Base-by-base conservation (phyloP, 257 asterid species). In the Jacaranda mimosifolia region DNA sequence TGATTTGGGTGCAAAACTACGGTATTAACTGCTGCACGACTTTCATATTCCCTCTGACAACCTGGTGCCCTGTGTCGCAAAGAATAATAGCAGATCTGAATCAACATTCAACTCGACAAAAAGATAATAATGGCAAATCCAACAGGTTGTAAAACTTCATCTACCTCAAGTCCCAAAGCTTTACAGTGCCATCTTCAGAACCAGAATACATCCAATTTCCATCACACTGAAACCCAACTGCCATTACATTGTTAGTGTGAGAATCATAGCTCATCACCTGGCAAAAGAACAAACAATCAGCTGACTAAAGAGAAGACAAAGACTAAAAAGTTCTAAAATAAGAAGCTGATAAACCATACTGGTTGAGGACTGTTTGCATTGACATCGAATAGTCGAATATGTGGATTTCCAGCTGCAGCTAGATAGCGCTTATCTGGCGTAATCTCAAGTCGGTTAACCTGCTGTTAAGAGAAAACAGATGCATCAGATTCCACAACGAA, bases 391-490 rank as follows among this genome's bases (percentile, higher is more conserved):
- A 96, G 83, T 76, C 98, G 94, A 76, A 96, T 93, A 76, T 96
- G 99, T 79, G 99, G 99, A 84, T 96, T 96, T 78, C 99, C 99
- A 11, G 99, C 99, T 68, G 97, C 99, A 85, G 99, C 98, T 59
- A 96, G 76, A 82, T 58, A 90, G 75, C 89, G 86, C 63, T 96
- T 96, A 85, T 96, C 97, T 15, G 97, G 99, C 19, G 98, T 91
- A 73, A 96, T 89, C 89, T 96, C 98, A 19, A 96, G 98, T 73
- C 97, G 86, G 85, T 96, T 96, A 42, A 96, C 99, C 89, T 96
- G 99, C 98, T 96, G 88, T 70, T 83, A 58, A 72, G 21, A 76
- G 39, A 73, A 40, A 77, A 63, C 9, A 35, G 32, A 76, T 69
- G 42, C 42, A 82, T 87, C 78, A 86, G 70, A 84, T 74, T 79